A percentile compares a stretch with the other conserved stretches of the same genome.
Conservation (phyloP, 2,329 filamentous ascomycete species). For the Diaporthe citri region DNA sequence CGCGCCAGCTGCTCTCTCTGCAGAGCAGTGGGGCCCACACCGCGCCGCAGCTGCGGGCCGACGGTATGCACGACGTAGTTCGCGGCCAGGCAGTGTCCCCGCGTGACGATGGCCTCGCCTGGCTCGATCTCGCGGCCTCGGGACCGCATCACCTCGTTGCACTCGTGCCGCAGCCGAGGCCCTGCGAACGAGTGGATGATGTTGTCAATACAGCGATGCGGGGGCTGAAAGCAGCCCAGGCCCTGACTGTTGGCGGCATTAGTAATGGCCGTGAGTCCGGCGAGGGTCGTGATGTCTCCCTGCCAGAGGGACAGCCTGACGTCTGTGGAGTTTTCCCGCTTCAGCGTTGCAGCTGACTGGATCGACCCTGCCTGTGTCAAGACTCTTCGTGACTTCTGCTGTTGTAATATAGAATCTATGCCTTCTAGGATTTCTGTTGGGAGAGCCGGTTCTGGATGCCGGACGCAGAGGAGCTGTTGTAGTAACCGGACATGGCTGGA, state of each 20-base stretch:
- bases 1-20: constrained; percentile 44
- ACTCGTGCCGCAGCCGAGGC: constrained; percentile 49
- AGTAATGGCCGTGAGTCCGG: constrained; percentile 49
- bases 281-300: constrained; percentile 47
- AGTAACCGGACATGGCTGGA: constrained; percentile 38
- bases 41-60: constrained; percentile 48
- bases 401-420: constrained; percentile 24
- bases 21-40: constrained; percentile 41
- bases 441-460: constrained; percentile 42
- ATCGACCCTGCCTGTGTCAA: constrained; percentile 7
- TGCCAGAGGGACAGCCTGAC: neutral
- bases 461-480: constrained; percentile 47
- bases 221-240: constrained; percentile 52
- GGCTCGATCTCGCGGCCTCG: constrained; percentile 44
- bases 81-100: constrained; percentile 47
- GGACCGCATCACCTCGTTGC: constrained; percentile 44
- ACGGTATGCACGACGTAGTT: constrained; percentile 51
- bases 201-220: constrained; percentile 52
- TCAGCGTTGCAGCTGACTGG: neutral
- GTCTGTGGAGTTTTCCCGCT: neutral
- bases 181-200: constrained; percentile 50
- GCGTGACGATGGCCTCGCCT: constrained; percentile 47
- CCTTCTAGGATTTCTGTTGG: neutral
- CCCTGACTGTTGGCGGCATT: constrained; percentile 52
- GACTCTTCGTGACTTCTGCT: constrained; percentile 11